These are phyloP conservation scores for Calycina herbarum DNA, from an alignment of 2,329 filamentous ascomycete species.

Conservation along the genomic window DNA sequence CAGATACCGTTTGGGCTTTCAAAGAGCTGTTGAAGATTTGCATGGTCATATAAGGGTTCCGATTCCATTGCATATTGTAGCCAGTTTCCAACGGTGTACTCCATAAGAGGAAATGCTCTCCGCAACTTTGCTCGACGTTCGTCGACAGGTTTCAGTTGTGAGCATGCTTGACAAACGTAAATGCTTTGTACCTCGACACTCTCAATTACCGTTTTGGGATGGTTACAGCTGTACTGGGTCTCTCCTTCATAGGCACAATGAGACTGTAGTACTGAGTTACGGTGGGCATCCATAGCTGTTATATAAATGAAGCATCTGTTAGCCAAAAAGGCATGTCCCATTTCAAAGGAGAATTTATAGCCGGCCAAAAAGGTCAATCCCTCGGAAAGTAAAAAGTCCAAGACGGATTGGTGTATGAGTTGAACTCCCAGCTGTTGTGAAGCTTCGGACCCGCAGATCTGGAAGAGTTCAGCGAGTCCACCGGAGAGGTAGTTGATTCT, in stretches of 20 bases:
- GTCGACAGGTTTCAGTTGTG: background rate
- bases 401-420: background rate
- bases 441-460: background rate
- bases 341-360: background rate
- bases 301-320: background rate
- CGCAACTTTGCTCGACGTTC: background rate
- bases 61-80: background rate
- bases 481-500: background rate
- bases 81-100: background rate
- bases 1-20: background rate
- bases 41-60: background rate
- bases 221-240: background rate
- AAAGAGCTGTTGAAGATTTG: background rate
- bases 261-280: background rate
- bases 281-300: background rate
- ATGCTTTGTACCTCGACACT: background rate
- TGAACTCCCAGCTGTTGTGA: background rate
- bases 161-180: background rate
- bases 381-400: background rate
- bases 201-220: background rate
- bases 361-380: background rate
- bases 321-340: background rate
- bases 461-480: background rate
- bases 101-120: background rate
- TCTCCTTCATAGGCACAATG: background rate